These are phyloP conservation scores for Amauroascus niger DNA, from an alignment of 2,329 filamentous ascomycete species.

Conservation along the genomic window DNA sequence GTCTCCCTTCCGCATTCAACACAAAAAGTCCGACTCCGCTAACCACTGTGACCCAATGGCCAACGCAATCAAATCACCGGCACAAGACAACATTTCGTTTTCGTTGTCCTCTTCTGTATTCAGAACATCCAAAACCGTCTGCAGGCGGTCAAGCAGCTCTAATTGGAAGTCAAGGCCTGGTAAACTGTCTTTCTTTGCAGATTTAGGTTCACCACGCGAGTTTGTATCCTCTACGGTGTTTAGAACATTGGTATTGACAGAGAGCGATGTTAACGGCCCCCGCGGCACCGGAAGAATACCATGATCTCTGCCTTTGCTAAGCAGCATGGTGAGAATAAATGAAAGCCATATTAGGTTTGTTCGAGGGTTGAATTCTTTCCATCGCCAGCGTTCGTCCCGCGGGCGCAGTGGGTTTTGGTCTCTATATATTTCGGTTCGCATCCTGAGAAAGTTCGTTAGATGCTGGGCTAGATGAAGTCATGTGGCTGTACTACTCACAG, in stretches of 20 bases:
- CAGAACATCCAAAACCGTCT: constrained; percentile 28
- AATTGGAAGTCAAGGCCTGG: constrained; percentile 18
- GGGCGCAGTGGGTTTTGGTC: constrained; percentile 33
- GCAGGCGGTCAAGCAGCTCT: constrained; percentile 27
- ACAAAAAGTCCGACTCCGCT: constrained; percentile 32
- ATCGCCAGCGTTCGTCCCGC: constrained; percentile 34
- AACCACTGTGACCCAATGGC: constrained; percentile 37
- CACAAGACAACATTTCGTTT: constrained; percentile 35
- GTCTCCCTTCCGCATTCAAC: constrained; percentile 2
- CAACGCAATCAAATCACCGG: constrained; percentile 36
- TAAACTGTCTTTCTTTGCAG: constrained; percentile 14
- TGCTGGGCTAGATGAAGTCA: background rate
- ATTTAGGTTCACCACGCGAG: background rate
- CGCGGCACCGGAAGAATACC: constrained; percentile 16
- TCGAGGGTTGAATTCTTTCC: constrained; percentile 48
- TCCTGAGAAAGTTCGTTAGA: constrained; percentile 22
- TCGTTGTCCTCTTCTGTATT: constrained; percentile 28
- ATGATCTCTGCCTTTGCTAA: constrained; percentile 32
- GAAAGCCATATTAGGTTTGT: constrained; percentile 57
- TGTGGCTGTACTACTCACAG: constrained; percentile 25
- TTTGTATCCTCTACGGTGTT: background rate
- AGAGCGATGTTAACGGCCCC: constrained; percentile 27
- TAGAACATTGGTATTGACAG: constrained; percentile 23
- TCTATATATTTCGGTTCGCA: constrained; percentile 36
- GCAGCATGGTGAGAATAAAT: constrained; percentile 49